Conservation (phyloP, 2,329 filamentous ascomycete species). For the Helotiales sp. region DNA sequence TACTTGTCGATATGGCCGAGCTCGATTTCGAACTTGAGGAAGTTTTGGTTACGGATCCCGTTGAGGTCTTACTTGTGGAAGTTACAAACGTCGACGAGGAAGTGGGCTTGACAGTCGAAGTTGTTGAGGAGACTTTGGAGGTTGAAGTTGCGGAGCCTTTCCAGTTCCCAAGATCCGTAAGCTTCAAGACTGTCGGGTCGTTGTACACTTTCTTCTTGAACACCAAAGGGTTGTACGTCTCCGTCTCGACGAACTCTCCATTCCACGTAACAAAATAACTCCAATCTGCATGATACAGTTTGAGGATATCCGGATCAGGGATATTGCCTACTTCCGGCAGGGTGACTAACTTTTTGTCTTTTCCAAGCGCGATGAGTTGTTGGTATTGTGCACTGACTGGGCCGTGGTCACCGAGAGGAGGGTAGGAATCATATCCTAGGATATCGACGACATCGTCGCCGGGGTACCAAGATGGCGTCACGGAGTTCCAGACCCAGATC, state of each 20-base stretch:
- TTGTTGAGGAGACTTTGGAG: background rate
- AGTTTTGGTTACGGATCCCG: background rate
- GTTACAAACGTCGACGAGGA: background rate
- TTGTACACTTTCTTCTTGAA: conserved; percentile 47
- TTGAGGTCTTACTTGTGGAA: background rate
- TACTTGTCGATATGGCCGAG: background rate
- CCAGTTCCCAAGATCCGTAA: conserved; percentile 39
- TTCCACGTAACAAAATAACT: conserved; percentile 54
- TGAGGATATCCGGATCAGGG: conserved; percentile 44
- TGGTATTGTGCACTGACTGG: conserved; percentile 53
- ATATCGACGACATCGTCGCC: conserved; percentile 53
- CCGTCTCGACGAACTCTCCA: conserved; percentile 50
- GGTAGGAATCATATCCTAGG: conserved; percentile 52
- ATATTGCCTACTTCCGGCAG: conserved; percentile 54
- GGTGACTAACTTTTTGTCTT: conserved; percentile 54
- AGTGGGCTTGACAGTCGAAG: background rate
- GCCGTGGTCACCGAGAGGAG: conserved; percentile 40
- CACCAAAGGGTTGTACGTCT: conserved; percentile 37
- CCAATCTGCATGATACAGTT: conserved; percentile 53
- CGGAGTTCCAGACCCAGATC: conserved; percentile 57
- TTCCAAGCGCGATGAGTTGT: conserved; percentile 48
- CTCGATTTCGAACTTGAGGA: conserved; percentile 14
- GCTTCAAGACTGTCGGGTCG: conserved; percentile 36
- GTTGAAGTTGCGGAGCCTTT: conserved; percentile 22
- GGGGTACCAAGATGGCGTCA: conserved; percentile 53